Base-by-base conservation (phyloP, 257 asterid species). In the Lantana camara region DNA sequence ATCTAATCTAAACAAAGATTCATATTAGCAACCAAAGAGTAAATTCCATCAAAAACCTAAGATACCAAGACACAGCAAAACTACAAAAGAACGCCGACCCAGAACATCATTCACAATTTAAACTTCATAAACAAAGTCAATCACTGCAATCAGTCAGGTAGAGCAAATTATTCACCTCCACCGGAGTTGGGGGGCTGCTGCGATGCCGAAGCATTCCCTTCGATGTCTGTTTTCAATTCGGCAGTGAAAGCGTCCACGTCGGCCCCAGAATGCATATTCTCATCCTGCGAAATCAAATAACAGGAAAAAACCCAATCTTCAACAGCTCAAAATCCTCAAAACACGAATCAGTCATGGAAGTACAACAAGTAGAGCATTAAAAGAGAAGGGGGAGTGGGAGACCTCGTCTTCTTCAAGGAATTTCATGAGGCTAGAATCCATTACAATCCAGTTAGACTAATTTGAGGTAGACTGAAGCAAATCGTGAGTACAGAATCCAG, bases 401-500 rank as follows among this genome's bases (percentile, higher is more conserved):
- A 86, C 98, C 97, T 92, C 96, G 47, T 89, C 98, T 78, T 92
- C 96, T 82, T 92, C 96, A 7, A 89, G 95, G 73, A 92, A 79
- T 69, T 85, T 89, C 95, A 85, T 77, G 57, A 89, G 73, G 48
- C 87, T 80, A 57, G 92, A 92, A 66, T 91, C 98, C 98, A 91
- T 91, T 14, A 32, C 12, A 60, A 65, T 45, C 29, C 47, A 41
- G 30, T 20, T 42, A 44, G 1, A 15, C 21, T 55, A 19, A 5
- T 15, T 27, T 3, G 63, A 10, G 8, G 54, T 22, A 23, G 29
- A 19, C 50, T 7, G 69, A 34, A 14, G 50, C 23, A 35, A 69
- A 40, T 32, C 52, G 53, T 12, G 20, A 64, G 15, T 2, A 12
- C 4, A 1, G 35, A 63, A 47, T 48, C 6, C 35, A 22, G 10